These are phyloP conservation scores for Mucor ambiguus DNA, from an alignment of 371 early-diverging fungal genomes.

Conservation along the genomic window DNA sequence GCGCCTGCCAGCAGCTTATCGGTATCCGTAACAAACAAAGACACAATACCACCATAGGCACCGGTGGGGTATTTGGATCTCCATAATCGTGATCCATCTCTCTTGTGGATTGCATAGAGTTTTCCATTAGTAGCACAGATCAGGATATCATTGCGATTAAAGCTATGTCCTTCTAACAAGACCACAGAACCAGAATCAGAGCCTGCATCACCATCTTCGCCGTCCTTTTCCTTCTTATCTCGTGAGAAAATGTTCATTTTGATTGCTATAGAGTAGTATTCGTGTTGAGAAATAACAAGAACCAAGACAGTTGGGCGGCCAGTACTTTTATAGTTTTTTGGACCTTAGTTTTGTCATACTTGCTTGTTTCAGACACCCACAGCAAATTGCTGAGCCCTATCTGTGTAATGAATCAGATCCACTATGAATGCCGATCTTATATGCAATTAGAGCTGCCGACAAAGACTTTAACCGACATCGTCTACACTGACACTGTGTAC, in stretches of 20 bases:
- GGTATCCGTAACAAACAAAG: constrained; percentile 35
- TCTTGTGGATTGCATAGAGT: constrained; percentile 17
- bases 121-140: constrained; percentile 18
- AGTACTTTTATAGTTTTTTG: not conserved
- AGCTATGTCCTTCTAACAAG: constrained; percentile 2
- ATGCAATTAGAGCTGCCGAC: not conserved
- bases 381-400: not conserved
- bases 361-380: not conserved
- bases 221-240: constrained; percentile 8
- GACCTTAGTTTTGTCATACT: not conserved
- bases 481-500: no score
- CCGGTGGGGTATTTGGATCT: constrained; percentile 17
- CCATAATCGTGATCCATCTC: constrained; percentile 11
- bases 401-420: not conserved
- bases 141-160: constrained; percentile 10
- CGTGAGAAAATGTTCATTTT: not conserved
- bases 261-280: not conserved
- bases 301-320: not conserved
- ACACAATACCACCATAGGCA: constrained; percentile 24
- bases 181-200: constrained; percentile 9
- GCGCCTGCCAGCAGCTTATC: constrained; percentile 27
- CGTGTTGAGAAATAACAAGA: not conserved
- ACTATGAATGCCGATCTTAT: not conserved
- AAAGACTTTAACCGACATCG: no score
- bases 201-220: not conserved